phyloP scores from a whole-genome alignment of 2,329 filamentous ascomycete genomes.

The Colletotrichum eremochloae region DNA sequence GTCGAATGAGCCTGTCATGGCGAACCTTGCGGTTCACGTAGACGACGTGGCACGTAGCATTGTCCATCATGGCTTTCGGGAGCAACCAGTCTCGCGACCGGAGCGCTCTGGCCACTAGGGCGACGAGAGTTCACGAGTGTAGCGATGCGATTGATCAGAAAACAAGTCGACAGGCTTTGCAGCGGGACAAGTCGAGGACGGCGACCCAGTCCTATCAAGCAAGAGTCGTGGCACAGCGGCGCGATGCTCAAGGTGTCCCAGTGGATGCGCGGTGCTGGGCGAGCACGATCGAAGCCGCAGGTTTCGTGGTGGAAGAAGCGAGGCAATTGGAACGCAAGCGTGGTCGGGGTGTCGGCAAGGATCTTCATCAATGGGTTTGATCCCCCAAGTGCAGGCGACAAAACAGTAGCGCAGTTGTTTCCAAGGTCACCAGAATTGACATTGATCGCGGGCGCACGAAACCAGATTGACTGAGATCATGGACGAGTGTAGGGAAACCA shows the following conservation, averaged over 20 bases:
- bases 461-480: constrained; percentile 13
- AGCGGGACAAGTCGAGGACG: constrained; percentile 35
- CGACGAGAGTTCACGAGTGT: constrained; percentile 40
- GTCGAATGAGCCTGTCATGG: constrained; percentile 59
- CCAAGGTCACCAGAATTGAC: constrained; percentile 22
- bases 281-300: not conserved
- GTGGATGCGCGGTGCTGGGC: constrained; percentile 18
- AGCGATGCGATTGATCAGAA: constrained; percentile 16
- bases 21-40: constrained; percentile 69
- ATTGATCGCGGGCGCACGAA: constrained; percentile 28
- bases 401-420: constrained; percentile 19
- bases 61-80: constrained; percentile 69
- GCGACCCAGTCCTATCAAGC: constrained; percentile 31
- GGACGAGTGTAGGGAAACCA: constrained; percentile 20
- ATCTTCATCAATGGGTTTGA: constrained; percentile 27
- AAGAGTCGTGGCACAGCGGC: constrained; percentile 19
- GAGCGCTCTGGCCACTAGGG: constrained; percentile 66
- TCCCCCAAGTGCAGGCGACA: constrained; percentile 26
- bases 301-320: constrained; percentile 13
- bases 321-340: constrained; percentile 25
- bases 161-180: constrained; percentile 14
- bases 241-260: constrained; percentile 13
- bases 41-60: constrained; percentile 69
- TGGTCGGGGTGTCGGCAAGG: constrained; percentile 18
- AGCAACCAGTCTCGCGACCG: constrained; percentile 73